Conservation (phyloP, 75 land plant species). For the Picea sitchensis region DNA sequence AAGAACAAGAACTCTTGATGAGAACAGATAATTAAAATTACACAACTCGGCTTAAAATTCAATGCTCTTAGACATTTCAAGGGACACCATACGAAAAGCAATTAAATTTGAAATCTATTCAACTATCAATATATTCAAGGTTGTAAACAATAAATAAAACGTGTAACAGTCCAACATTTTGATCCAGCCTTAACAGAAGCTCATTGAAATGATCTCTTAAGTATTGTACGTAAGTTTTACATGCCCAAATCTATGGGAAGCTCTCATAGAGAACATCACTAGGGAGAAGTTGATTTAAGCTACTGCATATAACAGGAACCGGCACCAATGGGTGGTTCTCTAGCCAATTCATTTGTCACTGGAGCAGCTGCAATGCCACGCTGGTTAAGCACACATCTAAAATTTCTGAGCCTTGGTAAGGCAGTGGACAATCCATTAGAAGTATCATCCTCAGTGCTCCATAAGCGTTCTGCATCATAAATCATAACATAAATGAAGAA, state of each 20-base stretch:
- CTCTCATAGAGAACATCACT: background rate
- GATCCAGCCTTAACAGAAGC: background rate
- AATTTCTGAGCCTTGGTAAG: constrained; percentile 57
- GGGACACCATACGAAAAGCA: background rate
- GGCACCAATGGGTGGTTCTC: constrained; percentile 58
- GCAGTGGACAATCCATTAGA: constrained; percentile 26
- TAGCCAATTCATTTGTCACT: constrained; percentile 44
- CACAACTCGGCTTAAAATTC: background rate
- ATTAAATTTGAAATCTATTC: background rate
- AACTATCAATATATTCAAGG: background rate
- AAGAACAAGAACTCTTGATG: background rate
- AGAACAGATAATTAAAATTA: background rate
- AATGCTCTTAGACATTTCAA: background rate
- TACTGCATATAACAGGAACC: constrained; percentile 81
- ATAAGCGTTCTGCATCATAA: constrained; percentile 63
- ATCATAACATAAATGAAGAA: background rate
- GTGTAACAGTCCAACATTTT: background rate
- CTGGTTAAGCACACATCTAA: constrained; percentile 73
- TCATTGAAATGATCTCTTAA: background rate
- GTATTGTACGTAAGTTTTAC: background rate
- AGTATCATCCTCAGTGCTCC: constrained; percentile 58
- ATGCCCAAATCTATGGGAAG: background rate
- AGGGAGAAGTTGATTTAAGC: background rate
- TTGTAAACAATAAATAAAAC: background rate
- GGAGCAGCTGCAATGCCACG: constrained; percentile 89